Evolutionary conservation across 257 asterid genomes (phyloP), one percentile per base, ranked within the genome.

Genomic region (Primulina eburnea): DNA sequence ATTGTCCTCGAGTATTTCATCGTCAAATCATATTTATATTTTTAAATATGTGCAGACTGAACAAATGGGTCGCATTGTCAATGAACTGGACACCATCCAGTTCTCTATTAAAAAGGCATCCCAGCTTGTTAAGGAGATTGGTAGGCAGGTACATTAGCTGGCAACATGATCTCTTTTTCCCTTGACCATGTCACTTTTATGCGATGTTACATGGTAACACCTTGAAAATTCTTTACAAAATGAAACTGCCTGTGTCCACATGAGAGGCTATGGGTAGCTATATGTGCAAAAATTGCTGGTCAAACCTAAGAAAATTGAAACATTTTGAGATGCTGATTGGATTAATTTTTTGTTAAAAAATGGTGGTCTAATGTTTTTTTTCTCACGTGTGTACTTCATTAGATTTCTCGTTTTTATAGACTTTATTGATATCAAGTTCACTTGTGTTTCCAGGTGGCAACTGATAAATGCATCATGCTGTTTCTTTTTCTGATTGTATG

Each of bases 11-110:
- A 52, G 55, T 40, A 30, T 69, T 72, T 59, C 29, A n/a, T 26
- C 58, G 30, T 72, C 72, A 60, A 50, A 78, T 64, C 69, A 58
- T 58, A 70, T 55, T 0, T 61, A 26, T 67, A 50, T 47, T 58
- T 28, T 59, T 28, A 2, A 56, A 66, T 43, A 60, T 73, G 6
- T 32, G 61, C 83, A 90, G 99, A 94, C 99, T 59, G 99, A 91
- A n/a, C 99, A 90, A 88, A 94, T 94, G 99, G 96, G 97, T n/a
- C 96, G 99, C 72, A 78, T 91, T 68, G 97, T 94, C 69, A 94
- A 91, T 68, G 99, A 94, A 75, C 86, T 94, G 70, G 97, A 94
- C 74, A 94, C 97, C 14, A 94, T 94, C 75, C 96, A 90, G 73
- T 94, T 94, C 86, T 91, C 97, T 68, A 77, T 94, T 5, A 94